Base-by-base conservation (phyloP, 306 rosid species). In the Cicer yamashitae region DNA sequence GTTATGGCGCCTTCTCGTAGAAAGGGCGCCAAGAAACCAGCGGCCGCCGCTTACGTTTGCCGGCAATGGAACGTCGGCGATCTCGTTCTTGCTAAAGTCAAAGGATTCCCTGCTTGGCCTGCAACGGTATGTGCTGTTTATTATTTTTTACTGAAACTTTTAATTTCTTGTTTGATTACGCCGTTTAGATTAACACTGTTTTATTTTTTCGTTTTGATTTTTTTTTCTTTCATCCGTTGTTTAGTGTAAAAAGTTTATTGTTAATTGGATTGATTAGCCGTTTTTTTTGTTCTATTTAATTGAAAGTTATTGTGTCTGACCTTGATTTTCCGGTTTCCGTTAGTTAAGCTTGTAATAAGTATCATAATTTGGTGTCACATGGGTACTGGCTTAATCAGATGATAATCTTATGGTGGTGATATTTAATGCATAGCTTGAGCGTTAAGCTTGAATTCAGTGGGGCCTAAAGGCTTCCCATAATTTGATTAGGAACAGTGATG, bases 81-180 rank as follows among this genome's bases (percentile, higher is more conserved):
- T 96, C 99, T 90, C 11, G 99, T 96, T 15, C 96, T 96, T 6
- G 99, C 99, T 34, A 96, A 96, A 69, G 89, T 96, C 51, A 96
- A 92, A 64, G 99, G 99, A 6, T 96, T 90, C 76, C 98, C 99
- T 82, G 87, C 98, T 78, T 96, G 99, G 99, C 99, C 99, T 76
- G 99, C 99, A 12, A 86, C 84, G 82, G 99, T 92, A 70, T 20
- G 85, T 78, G 13, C 51, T 71, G 9, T 15, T 47, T 41, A 8
- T 15, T 52, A 51, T 59, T 54, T 68, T 74, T n/a, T 45, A 46
- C 17, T 44, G 3, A 7, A 30, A 7, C 15, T 30, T 43, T 39
- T 22, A 5, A n/a, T 70, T 79, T 53, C 5, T 60, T 59, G 50
- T 10, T 53, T 56, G 54, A 50, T 38, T 45, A 12, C 18, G 44